Evolutionary conservation across 2,329 filamentous ascomycete species (phyloP), one percentile per base, ranked within the genome.

Genomic region (Daldinia sp.): DNA sequence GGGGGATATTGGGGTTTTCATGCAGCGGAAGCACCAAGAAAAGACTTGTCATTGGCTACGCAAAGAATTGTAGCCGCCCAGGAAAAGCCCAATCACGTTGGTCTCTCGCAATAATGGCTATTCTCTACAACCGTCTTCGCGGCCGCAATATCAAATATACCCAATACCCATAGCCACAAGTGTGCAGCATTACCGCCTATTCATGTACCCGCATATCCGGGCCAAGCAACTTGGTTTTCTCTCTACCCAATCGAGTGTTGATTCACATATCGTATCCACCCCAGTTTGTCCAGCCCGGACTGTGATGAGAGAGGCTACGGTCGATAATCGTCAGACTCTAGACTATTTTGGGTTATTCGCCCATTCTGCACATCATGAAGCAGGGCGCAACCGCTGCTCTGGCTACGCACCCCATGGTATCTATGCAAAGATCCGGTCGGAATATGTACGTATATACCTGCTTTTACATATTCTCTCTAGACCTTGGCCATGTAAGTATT

Each of bases 301-400:
- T 45, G 39, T 45, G 39, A 45, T 25, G 39, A 45, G 39, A 45
- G 39, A 21, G 25, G 21, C 39, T 45, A 45, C 39, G 61, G 65
- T 27, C 50, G 61, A 59, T 63, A 60, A 61, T 56, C 27, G n/a
- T 56, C 47, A 29, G 30, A 41, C 58, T 66, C 63, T 70, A 67
- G 66, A 53, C 65, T 61, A 37, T 55, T 69, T 69, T 58, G 57
- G 67, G 67, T 48, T 55, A 63, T 51, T 66, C 52, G 45, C 61
- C 53, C 65, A 64, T 63, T 63, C 67, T 73, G 71, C 71, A 70
- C 69, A 72, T 73, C 70, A 74, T 72, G 72, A 63, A 66, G 71
- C 65, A 61, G 63, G 58, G 55, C 50, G 39, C 58, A 70, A 70
- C 66, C 69, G 67, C 68, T 62, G 61, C 50, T 54, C 58, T 66